Evolutionary conservation across 1,139 yeast genomes (phyloP).

Genomic region (Kodamaea plutei): DNA sequence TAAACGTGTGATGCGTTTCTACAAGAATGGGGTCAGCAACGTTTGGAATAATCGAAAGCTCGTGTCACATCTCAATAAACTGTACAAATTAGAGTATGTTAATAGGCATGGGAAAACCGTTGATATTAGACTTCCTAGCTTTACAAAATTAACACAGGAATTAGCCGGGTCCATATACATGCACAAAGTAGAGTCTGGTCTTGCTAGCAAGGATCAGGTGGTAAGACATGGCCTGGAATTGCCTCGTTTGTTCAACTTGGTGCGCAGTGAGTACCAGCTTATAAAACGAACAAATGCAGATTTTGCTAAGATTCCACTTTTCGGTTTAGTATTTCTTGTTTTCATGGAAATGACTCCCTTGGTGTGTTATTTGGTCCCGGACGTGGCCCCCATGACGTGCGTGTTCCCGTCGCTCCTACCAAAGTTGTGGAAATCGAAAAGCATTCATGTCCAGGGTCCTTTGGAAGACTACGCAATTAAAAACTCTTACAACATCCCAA

Average conservation of each 20-base stretch:
- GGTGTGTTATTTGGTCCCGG: conserved; percentile 55
- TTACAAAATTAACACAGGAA: conserved; percentile 25
- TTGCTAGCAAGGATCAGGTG: conserved; percentile 12
- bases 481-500: conserved; percentile 44
- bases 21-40: conserved; percentile 48
- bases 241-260: conserved; percentile 29
- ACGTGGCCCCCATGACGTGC: conserved; percentile 68
- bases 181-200: conserved; percentile 25
- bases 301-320: conserved; percentile 56
- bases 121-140: conserved; percentile 24
- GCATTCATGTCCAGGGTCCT: conserved; percentile 8
- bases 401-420: conserved; percentile 50
- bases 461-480: conserved; percentile 21
- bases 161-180: conserved; percentile 37
- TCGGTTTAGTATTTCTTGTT: conserved; percentile 52
- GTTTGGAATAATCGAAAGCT: conserved; percentile 41
- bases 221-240: conserved; percentile 13
- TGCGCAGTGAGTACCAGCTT: conserved; percentile 52
- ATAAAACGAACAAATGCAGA: conserved; percentile 58
- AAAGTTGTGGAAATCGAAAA: conserved; percentile 26
- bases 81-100: conserved; percentile 21
- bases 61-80: conserved; percentile 20
- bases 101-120: conserved; percentile 24
- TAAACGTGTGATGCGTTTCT: conserved; percentile 41
- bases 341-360: conserved; percentile 65